Evolutionary conservation across 192 early-diverging fungal species (phyloP), one percentile per base, ranked within the genome.

Genomic region (Podila epigama): DNA sequence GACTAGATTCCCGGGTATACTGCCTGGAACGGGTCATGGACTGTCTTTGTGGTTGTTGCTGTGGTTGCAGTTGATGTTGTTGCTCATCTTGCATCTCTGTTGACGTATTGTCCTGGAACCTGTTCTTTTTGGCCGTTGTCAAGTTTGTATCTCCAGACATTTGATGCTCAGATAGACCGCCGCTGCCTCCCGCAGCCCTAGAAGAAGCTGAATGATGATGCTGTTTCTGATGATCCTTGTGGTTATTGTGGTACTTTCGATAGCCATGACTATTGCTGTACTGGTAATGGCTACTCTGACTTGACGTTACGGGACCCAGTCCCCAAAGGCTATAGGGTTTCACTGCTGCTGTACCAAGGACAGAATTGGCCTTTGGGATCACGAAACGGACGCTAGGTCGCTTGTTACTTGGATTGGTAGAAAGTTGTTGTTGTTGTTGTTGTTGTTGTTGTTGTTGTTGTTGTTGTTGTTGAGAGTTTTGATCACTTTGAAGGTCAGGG

Each of bases 271-370:
- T 28, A 18, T 32, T 42, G 13, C 40, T 40, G 40, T 54, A 48
- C 34, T 66, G 39, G 25, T 53, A 41, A 34, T 65, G 50, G 25
- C 54, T 55, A 39, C 63, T 58, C 0, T 61, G 61, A 10, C 59
- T 68, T 0, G 44, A 53, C 7, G 39, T 67, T 1, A 42, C 64
- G 2, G 72, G 72, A 1, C 72, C 66, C 7, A 77, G 54, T 15
- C 72, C 72, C 72, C 72, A 77, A 35, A 77, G 60, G 48, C 72
- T 77, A 15, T 77, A 77, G 0, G 72, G 72, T 15, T 60, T 61
- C 9, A 77, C 60, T 3, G 51, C 58, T 15, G 72, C 72, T 4
- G 72, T 77, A 4, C 72, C 72, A 15, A 77, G 20, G n/a, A 77
- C 72, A 0, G 72, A 77, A 25, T 68, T 77, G 3, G 72, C 36